A percentile compares a stretch with the other conserved stretches of the same genome.
Conservation (phyloP, 202 grass and related monocot genomes). For the Schoenoplectus tabernaemontani region DNA sequence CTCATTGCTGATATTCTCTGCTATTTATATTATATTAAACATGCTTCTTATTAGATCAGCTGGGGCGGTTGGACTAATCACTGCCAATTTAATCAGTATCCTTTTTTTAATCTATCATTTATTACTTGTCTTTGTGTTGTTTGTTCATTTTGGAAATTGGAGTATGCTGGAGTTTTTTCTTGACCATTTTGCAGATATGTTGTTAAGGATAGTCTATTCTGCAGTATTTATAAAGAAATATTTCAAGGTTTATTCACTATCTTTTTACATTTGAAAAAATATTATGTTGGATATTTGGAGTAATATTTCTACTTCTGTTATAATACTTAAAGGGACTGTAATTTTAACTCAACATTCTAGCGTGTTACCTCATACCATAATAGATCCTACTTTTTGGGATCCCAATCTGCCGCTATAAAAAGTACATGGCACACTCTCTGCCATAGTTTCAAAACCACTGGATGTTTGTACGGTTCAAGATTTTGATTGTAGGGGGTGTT, state of each 20-base stretch:
- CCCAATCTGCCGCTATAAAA: too few species aligned
- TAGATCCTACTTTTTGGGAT: too few species aligned
- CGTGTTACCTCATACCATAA: too few species aligned
- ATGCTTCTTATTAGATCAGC: slow-evolving; percentile 61
- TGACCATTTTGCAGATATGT: slow-evolving; percentile 73
- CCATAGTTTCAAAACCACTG: too few species aligned
- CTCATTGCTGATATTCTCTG: slow-evolving; percentile 75
- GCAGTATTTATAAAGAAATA: slow-evolving; percentile 65
- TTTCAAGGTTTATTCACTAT: slow-evolving; percentile 58
- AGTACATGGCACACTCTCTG: too few species aligned
- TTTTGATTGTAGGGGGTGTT: too few species aligned
- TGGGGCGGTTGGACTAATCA: slow-evolving; percentile 80
- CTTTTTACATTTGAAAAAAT: slow-evolving; percentile 13
- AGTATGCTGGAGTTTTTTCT: slow-evolving; percentile 27
- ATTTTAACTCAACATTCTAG: too few species aligned
- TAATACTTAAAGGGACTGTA: too few species aligned
- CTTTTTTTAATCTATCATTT: slow-evolving; percentile 31
- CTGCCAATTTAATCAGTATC: slow-evolving; percentile 94
- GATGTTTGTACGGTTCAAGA: too few species aligned
- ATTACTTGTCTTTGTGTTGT: slow-evolving; percentile 2
- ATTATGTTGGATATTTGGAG: too few species aligned
- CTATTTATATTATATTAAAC: slow-evolving; percentile 74
- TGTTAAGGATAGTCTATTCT: slow-evolving; percentile 76
- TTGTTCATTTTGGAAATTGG: slow-evolving; percentile 13
- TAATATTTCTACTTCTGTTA: too few species aligned